Base-by-base conservation (phyloP, 2,329 filamentous ascomycete species). In the Chaetomiaceae sp. region DNA sequence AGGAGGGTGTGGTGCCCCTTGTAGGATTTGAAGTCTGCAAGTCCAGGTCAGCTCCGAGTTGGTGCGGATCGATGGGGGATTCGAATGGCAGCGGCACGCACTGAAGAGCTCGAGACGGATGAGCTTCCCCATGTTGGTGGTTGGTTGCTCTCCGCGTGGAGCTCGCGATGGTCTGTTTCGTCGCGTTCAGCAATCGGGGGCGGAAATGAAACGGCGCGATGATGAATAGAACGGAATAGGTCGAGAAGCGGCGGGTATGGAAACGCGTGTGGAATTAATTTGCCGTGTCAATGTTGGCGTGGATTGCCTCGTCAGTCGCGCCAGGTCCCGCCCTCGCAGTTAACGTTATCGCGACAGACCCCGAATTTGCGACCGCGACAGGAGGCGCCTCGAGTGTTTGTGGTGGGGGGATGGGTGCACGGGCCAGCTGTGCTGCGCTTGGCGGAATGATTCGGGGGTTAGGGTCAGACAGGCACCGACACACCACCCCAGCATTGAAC, bases 21-120 rank as follows among this genome's bases (percentile, higher is more conserved):
- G 76, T 99, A 99, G 62, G 93, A 97, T 75, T 99, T 99, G 83
- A 99, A 99, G 75, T 99, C 88, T 93, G 64, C 39, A 20, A 42
- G 23, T 30, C 48, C 53, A 12, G 39, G 51, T 48, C 42, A 58
- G 60, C 40, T 44, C 43, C 39, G 48, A 30, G 33, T 9, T 30
- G 23, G 14, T 8, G 47, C 13, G 30, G 14, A 25, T 41, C n/a
- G 39, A n/a, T n/a, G n/a, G n/a, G n/a, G n/a, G n/a, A n/a, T n/a
- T n/a, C n/a, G 33, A 21, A 45, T 25, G 25, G 19, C 35, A 14
- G 33, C 43, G 37, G 20, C 14, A 74, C 84, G 59, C 76, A 93
- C 89, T 96, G 74, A 87, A 95, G 56, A 99, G 78, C 77, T 97
- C 92, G 46, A 99, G 83, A 56, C 90, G 86, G 65, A 96, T 88